Conservation (phyloP, 768 basidiomycete genomes). For the Amanita pseudoporphyria region DNA sequence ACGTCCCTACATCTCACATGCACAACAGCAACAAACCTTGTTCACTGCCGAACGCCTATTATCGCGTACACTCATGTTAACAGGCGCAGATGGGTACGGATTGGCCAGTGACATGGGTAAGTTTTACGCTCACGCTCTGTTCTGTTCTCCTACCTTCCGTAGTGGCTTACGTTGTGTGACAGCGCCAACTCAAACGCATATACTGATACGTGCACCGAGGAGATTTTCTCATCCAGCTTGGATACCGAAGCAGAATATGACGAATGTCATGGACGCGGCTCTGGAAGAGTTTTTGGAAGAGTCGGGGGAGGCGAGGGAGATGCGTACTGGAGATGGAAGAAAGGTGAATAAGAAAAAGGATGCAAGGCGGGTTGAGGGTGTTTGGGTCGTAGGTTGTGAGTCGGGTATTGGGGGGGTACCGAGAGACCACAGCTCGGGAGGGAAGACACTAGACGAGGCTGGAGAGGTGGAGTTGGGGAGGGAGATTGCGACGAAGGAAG, state of each 20-base stretch:
- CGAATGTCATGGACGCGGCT: constrained; percentile 20
- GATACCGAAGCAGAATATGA: constrained; percentile 15
- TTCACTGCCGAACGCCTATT: constrained; percentile 24
- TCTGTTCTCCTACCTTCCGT: neutral
- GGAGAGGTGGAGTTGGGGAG: no score
- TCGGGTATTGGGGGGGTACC: constrained; percentile 19
- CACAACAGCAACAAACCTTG: constrained; percentile 19
- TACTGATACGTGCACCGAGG: constrained; percentile 24
- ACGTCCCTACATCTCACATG: constrained; percentile 8
- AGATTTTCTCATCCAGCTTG: constrained; percentile 23
- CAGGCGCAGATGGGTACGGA: constrained; percentile 20
- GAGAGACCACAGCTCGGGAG: constrained; percentile 7
- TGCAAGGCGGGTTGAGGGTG: constrained; percentile 30
- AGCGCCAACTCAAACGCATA: constrained; percentile 25
- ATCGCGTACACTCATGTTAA: constrained; percentile 21
- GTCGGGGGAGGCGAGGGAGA: constrained; percentile 16
- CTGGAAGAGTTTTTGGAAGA: constrained; percentile 31
- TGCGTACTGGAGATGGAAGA: constrained; percentile 8
- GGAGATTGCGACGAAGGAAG: constrained; percentile 12
- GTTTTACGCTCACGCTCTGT: no score
- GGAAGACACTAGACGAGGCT: constrained; percentile 5
- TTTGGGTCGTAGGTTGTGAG: constrained; percentile 26
- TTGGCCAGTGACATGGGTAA: constrained; percentile 23
- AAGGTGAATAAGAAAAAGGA: constrained; percentile 5
- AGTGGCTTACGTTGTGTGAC: neutral